phyloP scores from a whole-genome alignment of 169 alveolate genomes.

The Amoebophrya sp. region DNA sequence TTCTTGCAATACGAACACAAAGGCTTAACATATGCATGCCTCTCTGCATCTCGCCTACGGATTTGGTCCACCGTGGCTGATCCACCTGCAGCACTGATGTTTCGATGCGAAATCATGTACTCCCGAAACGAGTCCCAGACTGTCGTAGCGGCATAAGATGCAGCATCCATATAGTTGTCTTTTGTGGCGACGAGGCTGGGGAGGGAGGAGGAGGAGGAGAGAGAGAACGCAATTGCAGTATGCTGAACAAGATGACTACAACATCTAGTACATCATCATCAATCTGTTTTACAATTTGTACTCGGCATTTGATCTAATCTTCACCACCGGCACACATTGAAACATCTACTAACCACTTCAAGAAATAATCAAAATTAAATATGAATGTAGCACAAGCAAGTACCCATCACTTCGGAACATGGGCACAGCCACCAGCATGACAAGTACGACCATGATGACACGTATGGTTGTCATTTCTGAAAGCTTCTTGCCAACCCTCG shows the following conservation, averaged over 20 bases:
- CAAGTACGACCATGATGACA: slow-evolving; percentile 41
- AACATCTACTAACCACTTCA: too few relatives aligned
- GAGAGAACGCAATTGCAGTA: too few relatives aligned
- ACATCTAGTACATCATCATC: too few relatives aligned
- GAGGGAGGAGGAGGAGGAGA: too few relatives aligned
- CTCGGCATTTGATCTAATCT: too few relatives aligned
- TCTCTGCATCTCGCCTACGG: neutral
- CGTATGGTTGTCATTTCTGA: slow-evolving; percentile 46
- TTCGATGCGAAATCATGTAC: neutral
- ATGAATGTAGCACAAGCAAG: too few relatives aligned
- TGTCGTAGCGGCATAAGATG: neutral
- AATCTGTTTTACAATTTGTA: too few relatives aligned
- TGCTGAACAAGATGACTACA: too few relatives aligned
- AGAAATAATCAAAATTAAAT: too few relatives aligned
- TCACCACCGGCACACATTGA: too few relatives aligned
- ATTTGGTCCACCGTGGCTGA: neutral
- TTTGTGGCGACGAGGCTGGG: neutral
- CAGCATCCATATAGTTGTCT: neutral
- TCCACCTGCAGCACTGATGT: neutral
- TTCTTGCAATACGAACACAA: too few relatives aligned
- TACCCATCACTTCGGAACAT: slow-evolving; percentile 40
- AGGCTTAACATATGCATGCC: neutral
- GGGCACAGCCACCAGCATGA: slow-evolving; percentile 41
- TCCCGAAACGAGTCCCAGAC: neutral
- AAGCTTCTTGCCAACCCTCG: slow-evolving; percentile 40